phyloP scores from a whole-genome alignment of 176 grass and related monocot genomes.

The Puccinellia tenuiflora region DNA sequence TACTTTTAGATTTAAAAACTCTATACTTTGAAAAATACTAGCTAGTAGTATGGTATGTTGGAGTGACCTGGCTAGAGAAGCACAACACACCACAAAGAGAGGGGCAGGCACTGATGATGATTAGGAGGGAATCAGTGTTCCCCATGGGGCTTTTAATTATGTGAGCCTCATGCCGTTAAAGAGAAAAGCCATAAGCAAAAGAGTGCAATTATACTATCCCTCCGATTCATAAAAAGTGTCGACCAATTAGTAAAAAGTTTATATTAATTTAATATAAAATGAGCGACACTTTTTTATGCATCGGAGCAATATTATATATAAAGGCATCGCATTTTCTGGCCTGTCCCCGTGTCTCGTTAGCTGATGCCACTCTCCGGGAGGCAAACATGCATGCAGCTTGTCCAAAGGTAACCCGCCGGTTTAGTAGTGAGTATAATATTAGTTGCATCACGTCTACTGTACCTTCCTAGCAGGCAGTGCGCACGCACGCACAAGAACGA shows the following conservation, averaged over 20 bases:
- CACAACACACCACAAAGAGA: conserved; percentile 7
- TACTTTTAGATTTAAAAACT: no score
- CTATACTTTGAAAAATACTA: no score
- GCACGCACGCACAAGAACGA: no score
- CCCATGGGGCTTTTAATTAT: conserved; percentile 42
- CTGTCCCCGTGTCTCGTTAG: neutral
- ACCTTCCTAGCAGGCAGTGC: no score
- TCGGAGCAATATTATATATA: neutral
- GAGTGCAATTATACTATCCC: neutral
- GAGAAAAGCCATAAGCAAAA: conserved; percentile 18
- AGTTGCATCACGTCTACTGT: no score
- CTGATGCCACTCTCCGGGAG: neutral
- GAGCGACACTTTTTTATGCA: no score
- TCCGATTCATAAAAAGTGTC: no score
- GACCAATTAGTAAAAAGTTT: no score
- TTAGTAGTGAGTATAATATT: no score
- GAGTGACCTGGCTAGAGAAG: conserved; percentile 23
- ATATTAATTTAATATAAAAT: no score
- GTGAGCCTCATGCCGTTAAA: conserved; percentile 53
- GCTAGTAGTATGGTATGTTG: neutral
- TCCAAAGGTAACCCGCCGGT: no score
- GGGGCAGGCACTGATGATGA: conserved; percentile 60
- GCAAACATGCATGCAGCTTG: no score
- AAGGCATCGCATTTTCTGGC: neutral
- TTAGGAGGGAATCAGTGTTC: conserved; percentile 62